Base-by-base conservation (phyloP, 352 stramenopile genomes). In the Phytophthora podocarpi region DNA sequence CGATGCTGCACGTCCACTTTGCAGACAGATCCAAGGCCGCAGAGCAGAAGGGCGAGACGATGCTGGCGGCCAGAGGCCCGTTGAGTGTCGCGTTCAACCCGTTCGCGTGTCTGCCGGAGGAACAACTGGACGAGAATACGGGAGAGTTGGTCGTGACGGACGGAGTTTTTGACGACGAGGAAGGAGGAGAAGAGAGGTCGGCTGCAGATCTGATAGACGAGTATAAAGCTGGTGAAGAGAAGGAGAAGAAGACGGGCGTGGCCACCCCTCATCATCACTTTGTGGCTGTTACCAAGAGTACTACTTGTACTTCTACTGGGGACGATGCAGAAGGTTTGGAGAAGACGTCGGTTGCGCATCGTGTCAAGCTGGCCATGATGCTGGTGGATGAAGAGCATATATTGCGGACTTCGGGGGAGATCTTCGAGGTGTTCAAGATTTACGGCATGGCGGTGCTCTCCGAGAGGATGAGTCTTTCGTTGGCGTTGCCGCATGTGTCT, bases 351-450 rank as follows among this genome's bases (percentile, higher is more conserved):
- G 31, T 20, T 16, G 30, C 23, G 5, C 20, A 67, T 11, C 42
- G 16, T 6, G 45, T 74, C 0, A n/a, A 54, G 15, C 1, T 53
- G 41, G 76, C 70, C 5, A 80, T 85, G 76, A 4, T 36, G 32
- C 48, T 77, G 36, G 24, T 83, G 21, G 52, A 64, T 23, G 46
- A 64, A 1, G 48, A 67, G 0, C 82, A 93, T 45, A 58, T 94
- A 5, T 42, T 91, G 16, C 70, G 70, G 8, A 67, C 66, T 4
- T 93, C 85, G 9, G 62, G 61, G 1, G 84, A 91, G 50, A 76
- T 89, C 24, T 94, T 92, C 58, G 75, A 94, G 18, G 76, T 94
- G 18, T 94, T 94, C 55, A 91, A 91, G 60, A 70, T 89, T 45
- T 92, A 94, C 59, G 85, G 85, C 36, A 91, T 92, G 82, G 72